Conservation (phyloP, 2,329 filamentous ascomycete species). For the Bertia moriformis region DNA sequence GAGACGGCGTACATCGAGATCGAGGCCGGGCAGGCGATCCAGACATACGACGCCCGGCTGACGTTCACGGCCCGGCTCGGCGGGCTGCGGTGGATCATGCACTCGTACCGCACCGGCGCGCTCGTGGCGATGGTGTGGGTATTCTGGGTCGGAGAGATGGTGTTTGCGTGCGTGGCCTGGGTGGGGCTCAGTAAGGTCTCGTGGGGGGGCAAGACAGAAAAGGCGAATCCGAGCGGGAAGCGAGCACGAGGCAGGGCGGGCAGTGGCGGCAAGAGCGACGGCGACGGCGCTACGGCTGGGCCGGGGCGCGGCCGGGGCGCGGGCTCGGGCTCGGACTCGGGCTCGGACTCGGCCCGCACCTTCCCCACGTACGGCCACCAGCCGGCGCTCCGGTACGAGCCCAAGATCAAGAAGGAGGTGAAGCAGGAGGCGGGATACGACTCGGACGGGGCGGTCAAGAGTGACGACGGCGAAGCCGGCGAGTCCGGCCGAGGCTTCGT, state of each 20-base stretch:
- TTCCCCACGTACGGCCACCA: slow-evolving; percentile 27
- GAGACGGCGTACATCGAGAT: slow-evolving; percentile 44
- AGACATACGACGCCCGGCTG: slow-evolving; percentile 60
- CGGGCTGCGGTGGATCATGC: slow-evolving; percentile 75
- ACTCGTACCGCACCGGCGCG: slow-evolving; percentile 59
- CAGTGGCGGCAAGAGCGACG: slow-evolving; percentile 8
- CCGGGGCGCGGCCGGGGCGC: slow-evolving; percentile 9
- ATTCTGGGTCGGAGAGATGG: slow-evolving; percentile 68
- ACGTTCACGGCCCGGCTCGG: slow-evolving; percentile 61
- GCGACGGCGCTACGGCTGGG: slow-evolving; percentile 7
- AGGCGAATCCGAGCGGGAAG: not conserved
- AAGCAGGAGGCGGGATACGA: slow-evolving; percentile 19
- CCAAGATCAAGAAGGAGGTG: slow-evolving; percentile 11
- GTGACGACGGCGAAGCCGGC: slow-evolving; percentile 14
- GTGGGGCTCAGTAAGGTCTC: slow-evolving; percentile 17
- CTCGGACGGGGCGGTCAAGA: slow-evolving; percentile 30
- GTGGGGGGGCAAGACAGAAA: slow-evolving; percentile 2
- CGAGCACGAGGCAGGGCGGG: slow-evolving; percentile 3
- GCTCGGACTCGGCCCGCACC: slow-evolving; percentile 25
- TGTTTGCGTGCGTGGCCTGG: slow-evolving; percentile 55
- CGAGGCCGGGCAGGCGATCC: slow-evolving; percentile 53
- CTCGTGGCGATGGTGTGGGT: slow-evolving; percentile 52
- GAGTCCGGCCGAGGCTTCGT: slow-evolving; percentile 12
- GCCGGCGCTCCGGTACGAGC: slow-evolving; percentile 21
- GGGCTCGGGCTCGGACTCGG: slow-evolving; percentile 13